These are phyloP conservation scores for Synchytrium microbalum DNA, from an alignment of 371 early-diverging fungal genomes.

Conservation along the genomic window DNA sequence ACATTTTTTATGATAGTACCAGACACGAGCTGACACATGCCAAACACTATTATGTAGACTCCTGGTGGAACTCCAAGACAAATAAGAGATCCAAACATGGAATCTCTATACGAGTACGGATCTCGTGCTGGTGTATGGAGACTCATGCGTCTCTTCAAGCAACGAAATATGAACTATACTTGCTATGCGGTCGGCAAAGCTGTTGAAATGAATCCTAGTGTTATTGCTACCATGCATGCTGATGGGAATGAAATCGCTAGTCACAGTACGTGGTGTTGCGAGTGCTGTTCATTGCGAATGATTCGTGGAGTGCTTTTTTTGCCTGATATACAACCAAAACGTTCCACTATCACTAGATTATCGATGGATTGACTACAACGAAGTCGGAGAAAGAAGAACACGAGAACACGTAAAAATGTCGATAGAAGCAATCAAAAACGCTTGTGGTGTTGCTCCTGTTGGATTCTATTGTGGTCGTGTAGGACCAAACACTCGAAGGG, in stretches of 20 bases:
- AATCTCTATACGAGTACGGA: slow-evolving; percentile 43
- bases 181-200: slow-evolving; percentile 42
- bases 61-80: slow-evolving; percentile 26
- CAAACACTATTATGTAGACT: slow-evolving; percentile 10
- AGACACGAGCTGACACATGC: no score
- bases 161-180: slow-evolving; percentile 27
- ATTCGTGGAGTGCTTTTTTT: background rate
- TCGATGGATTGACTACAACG: slow-evolving; percentile 35
- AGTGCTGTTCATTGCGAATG: background rate
- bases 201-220: slow-evolving; percentile 35
- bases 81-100: slow-evolving; percentile 34
- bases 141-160: slow-evolving; percentile 27
- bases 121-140: slow-evolving; percentile 42
- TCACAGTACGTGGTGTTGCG: slow-evolving; percentile 21
- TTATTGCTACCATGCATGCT: slow-evolving; percentile 24
- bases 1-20: no score
- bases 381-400: slow-evolving; percentile 18
- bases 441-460: slow-evolving; percentile 24
- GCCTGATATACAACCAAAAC: slow-evolving; percentile 13
- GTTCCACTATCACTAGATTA: slow-evolving; percentile 6
- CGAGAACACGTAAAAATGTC: slow-evolving; percentile 23
- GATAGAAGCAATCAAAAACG: slow-evolving; percentile 24
- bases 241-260: slow-evolving; percentile 40
- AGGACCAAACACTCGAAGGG: slow-evolving; percentile 15
- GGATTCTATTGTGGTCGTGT: slow-evolving; percentile 46